A percentile compares a stretch with the other conserved stretches of the same genome.
Conservation (phyloP, 495 filamentous ascomycete species). For the Penicillium cataractarum region DNA sequence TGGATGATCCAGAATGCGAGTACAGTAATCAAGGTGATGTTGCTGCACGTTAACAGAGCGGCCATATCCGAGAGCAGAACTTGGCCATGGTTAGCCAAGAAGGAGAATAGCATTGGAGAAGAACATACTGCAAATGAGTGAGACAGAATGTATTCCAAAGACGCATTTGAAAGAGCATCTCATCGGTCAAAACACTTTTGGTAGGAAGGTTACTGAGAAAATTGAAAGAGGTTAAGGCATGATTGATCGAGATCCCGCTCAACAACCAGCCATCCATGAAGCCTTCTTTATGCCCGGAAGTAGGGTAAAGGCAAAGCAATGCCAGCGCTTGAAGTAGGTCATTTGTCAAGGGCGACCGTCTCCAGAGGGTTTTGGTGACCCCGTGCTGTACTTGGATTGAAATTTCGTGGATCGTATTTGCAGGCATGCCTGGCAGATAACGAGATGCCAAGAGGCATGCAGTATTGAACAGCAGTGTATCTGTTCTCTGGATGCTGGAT, state of each 20-base stretch:
- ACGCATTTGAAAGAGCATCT: conserved; percentile 40
- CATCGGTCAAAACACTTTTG: conserved; percentile 34
- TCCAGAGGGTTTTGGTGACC: conserved; percentile 40
- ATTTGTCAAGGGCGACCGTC: conserved; percentile 36
- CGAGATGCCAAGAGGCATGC: conserved; percentile 46
- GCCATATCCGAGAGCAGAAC: conserved; percentile 43
- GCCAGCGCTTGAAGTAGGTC: conserved; percentile 43
- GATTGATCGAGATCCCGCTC: conserved; percentile 48
- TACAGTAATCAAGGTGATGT: conserved; percentile 41
- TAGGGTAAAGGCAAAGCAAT: conserved; percentile 43
- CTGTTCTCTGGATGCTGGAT: conserved; percentile 31
- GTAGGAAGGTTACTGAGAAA: conserved; percentile 32
- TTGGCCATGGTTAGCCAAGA: conserved; percentile 8
- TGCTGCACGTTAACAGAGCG: conserved; percentile 40
- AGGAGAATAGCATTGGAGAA: neutral
- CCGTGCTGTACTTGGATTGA: conserved; percentile 43
- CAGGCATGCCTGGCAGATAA: conserved; percentile 40
- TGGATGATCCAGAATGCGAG: conserved; percentile 40
- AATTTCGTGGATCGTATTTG: conserved; percentile 36
- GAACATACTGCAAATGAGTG: conserved; percentile 45
- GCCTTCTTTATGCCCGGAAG: conserved; percentile 39
- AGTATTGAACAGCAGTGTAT: conserved; percentile 45
- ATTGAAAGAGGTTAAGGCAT: conserved; percentile 40
- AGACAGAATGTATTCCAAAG: conserved; percentile 46
- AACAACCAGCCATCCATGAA: conserved; percentile 48